phyloP scores from a whole-genome alignment of 1,284 basidiomycete genomes.

The Xanthoconium separans region DNA sequence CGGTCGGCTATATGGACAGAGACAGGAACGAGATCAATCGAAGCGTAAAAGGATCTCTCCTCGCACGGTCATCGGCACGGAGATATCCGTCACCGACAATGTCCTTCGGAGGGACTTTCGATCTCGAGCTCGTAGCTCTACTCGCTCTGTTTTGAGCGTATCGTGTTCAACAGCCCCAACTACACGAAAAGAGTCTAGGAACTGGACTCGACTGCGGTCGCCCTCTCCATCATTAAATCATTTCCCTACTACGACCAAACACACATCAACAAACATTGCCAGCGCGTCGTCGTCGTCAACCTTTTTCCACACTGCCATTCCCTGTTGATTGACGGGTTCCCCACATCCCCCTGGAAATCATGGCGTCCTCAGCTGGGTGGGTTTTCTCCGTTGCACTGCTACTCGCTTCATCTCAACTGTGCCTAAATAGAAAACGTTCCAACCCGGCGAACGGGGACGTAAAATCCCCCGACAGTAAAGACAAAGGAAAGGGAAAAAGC shows the following conservation, averaged over 20 bases:
- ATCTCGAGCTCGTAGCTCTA: too few species aligned
- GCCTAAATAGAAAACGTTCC: slow-evolving; percentile 19
- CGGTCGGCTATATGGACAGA: neutral
- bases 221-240: too few species aligned
- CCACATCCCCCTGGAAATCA: slow-evolving; percentile 4
- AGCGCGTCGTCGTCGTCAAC: neutral
- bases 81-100: slow-evolving; percentile 14
- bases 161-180: too few species aligned
- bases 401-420: neutral
- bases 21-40: slow-evolving; percentile 11
- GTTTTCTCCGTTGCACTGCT: neutral
- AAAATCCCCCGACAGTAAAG: slow-evolving; percentile 33
- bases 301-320: neutral
- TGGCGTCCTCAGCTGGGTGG: slow-evolving; percentile 29
- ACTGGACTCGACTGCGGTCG: too few species aligned
- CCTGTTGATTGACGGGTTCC: neutral
- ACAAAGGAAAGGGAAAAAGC: slow-evolving; percentile 42
- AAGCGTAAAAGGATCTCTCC: neutral
- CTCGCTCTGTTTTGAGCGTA: too few species aligned
- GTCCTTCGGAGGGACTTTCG: too few species aligned
- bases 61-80: slow-evolving; percentile 25
- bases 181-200: too few species aligned
- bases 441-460: slow-evolving; percentile 23
- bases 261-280: slow-evolving; percentile 13
- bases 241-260: neutral